Percentiles rank a stretch among this genome's conserved stretches.
phyloP scores from a whole-genome alignment of 192 early-diverging fungal genomes.

The Radiomyces spectabilis region DNA sequence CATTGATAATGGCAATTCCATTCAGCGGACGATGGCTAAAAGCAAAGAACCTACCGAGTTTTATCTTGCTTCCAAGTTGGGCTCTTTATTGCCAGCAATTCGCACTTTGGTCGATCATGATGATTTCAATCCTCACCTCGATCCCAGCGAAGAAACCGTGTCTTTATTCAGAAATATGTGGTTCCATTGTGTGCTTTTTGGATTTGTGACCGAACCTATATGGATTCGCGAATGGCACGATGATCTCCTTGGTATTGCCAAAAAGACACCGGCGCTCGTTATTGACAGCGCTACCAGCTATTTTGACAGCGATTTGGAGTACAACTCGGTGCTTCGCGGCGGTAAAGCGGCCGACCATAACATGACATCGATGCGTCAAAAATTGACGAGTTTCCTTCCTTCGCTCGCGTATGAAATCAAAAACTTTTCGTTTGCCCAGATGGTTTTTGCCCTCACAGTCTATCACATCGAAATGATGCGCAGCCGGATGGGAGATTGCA shows the following conservation, averaged over 20 bases:
- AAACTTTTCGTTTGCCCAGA: slow-evolving; percentile 59
- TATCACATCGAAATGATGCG: slow-evolving; percentile 80
- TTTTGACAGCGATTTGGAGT: slow-evolving; percentile 80
- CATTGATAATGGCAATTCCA: slow-evolving; percentile 52
- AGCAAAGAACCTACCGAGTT: slow-evolving; percentile 35
- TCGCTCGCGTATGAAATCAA: slow-evolving; percentile 44
- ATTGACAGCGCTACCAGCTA: slow-evolving; percentile 62
- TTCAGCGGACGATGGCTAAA: slow-evolving; percentile 37
- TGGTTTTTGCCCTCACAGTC: slow-evolving; percentile 76
- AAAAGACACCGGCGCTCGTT: slow-evolving; percentile 77
- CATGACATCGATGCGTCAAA: slow-evolving; percentile 50
- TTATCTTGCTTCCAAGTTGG: slow-evolving; percentile 39
- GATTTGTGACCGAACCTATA: slow-evolving; percentile 59
- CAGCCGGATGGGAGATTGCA: slow-evolving; percentile 58
- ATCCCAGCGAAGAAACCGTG: slow-evolving; percentile 52
- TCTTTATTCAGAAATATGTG: slow-evolving; percentile 81
- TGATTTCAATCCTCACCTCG: slow-evolving; percentile 49
- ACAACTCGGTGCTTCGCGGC: slow-evolving; percentile 72
- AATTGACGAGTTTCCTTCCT: slow-evolving; percentile 51
- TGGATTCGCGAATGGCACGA: slow-evolving; percentile 72
- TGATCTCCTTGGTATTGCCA: slow-evolving; percentile 62
- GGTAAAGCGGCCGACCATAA: too few species aligned
- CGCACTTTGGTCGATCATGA: slow-evolving; percentile 48
- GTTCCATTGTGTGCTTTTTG: slow-evolving; percentile 77
- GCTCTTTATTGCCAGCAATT: slow-evolving; percentile 54